Percentiles rank a stretch among this genome's conserved stretches.
Evolutionary conservation across 345 rosid species (phyloP).

Genomic region (Populus nigra): DNA sequence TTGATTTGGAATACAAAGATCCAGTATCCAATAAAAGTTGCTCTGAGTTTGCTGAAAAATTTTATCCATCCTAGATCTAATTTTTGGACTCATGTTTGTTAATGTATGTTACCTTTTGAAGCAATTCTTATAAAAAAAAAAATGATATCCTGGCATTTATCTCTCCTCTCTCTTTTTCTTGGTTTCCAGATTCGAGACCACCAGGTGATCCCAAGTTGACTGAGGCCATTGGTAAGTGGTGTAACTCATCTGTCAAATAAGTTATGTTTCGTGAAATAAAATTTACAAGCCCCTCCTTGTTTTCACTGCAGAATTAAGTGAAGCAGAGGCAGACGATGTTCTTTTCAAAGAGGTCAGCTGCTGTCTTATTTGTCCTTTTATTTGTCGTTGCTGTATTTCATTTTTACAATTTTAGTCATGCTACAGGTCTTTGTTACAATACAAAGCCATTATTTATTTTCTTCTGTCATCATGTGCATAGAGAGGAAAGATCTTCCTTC

Average conservation of each 20-base stretch:
- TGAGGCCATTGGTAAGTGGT: constrained; percentile 73
- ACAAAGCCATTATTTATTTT: not conserved
- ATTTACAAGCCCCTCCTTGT: not conserved
- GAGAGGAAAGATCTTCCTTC: not conserved
- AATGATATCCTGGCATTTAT: not conserved
- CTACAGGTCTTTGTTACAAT: not conserved
- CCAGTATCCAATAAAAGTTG: not conserved
- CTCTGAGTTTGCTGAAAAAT: not conserved
- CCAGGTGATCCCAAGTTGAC: constrained; percentile 58
- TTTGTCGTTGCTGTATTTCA: not conserved
- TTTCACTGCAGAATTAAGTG: constrained; percentile 57
- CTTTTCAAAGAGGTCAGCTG: constrained; percentile 72
- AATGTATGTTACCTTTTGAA: not conserved
- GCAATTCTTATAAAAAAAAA: not conserved
- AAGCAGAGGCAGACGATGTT: constrained; percentile 82
- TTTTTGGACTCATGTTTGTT: not conserved
- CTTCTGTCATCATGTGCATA: not conserved
- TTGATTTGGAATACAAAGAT: not conserved
- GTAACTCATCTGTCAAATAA: constrained; percentile 1
- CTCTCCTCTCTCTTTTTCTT: not conserved
- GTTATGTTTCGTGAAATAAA: not conserved
- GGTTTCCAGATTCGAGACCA: constrained; percentile 58
- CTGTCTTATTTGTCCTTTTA: not conserved
- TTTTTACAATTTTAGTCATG: not conserved
- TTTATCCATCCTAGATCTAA: not conserved